Evolutionary conservation across 129 eudicot species (phyloP), one percentile per base, ranked within the genome.

Genomic region (Flaveria brownii): DNA sequence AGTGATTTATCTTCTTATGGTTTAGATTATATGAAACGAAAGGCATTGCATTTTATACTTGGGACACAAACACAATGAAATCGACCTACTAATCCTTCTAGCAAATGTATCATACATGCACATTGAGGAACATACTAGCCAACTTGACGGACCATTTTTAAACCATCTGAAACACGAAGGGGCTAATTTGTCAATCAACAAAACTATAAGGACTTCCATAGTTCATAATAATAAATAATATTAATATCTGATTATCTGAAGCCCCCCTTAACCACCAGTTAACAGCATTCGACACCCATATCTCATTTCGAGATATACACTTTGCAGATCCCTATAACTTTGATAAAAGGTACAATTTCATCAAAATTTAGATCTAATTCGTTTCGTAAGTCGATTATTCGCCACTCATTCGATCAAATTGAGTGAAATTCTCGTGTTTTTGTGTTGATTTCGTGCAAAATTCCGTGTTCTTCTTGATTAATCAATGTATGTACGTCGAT

Each of bases 271-370:
- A 66, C 49, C 15, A 66, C 14, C 50, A 9, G 30, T 41, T 64
- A 73, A 64, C 68, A 49, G 77, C 54, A 60, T 15, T 63, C 42
- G 51, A 11, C 71, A 74, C 80, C 16, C 84, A 80, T 80, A 68
- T 74, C 84, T 39, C 62, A 7, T 46, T 42, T 62, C 78, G 73
- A 79, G 78, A 72, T 72, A 72, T 51, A 72, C 78, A 36, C 82
- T 43, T 61, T 41, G n/a, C 70, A 25, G 49, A 71, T 69, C 73
- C 73, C 77, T 69, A 74, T 43, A 42, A 33, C 26, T 33, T 61
- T 65, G 45, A 63, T 36, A 75, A 36, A 61, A 43, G 65, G 71
- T 74, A 66, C 55, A 33, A 74, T 66, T 60, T 76, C 73, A 61
- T 39, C 47, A 26, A 39, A 46, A 9, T 70, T 47, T 49, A 43